Conservation (phyloP, 768 basidiomycete species). For the Pulveroboletus sp. region DNA sequence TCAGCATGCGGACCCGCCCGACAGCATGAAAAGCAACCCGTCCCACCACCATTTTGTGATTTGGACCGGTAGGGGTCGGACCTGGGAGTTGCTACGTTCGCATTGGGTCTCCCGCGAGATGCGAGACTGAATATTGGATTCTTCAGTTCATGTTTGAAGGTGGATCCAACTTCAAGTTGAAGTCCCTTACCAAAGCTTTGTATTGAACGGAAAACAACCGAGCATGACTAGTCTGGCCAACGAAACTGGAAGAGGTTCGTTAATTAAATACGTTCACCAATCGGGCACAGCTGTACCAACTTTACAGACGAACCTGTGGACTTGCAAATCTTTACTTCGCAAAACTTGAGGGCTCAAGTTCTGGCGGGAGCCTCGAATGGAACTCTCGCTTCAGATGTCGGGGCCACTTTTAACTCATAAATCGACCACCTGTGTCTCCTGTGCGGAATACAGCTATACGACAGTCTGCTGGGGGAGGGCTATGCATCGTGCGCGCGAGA, state of each 20-base stretch:
- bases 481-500: too few species aligned
- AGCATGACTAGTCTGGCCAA: neutral
- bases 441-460: too few species aligned
- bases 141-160: neutral
- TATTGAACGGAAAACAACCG: neutral
- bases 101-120: neutral
- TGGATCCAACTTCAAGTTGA: too few species aligned
- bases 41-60: neutral
- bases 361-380: too few species aligned
- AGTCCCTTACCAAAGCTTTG: neutral
- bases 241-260: neutral
- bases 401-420: too few species aligned
- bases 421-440: too few species aligned
- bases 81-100: neutral
- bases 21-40: neutral
- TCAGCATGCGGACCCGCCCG: neutral
- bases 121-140: neutral
- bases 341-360: too few species aligned
- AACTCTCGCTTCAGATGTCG: too few species aligned
- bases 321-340: neutral
- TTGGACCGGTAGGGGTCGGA: neutral
- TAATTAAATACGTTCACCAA: too few species aligned
- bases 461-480: too few species aligned
- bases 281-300: too few species aligned
- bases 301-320: neutral